Evolutionary conservation across 1,139 yeast species (phyloP).

Genomic region (Candida tropicalis): DNA sequence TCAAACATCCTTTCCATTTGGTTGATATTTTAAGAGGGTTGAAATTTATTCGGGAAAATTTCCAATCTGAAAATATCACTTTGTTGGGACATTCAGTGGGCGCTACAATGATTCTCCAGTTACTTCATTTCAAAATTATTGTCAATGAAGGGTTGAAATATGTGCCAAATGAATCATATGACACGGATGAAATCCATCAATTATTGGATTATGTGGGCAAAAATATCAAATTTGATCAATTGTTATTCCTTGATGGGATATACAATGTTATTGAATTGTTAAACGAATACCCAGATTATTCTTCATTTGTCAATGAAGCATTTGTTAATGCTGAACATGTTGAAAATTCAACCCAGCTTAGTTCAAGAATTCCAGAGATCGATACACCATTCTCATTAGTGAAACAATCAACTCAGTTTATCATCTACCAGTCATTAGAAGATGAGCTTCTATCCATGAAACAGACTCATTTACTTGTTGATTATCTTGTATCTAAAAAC

Average conservation of each 20-base stretch:
- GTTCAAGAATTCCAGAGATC: conserved; percentile 10
- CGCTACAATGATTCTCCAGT: conserved; percentile 67
- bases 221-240: conserved; percentile 14
- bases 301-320: conserved; percentile 36
- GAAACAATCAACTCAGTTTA: conserved; percentile 10
- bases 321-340: conserved; percentile 25
- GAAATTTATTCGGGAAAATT: conserved; percentile 23
- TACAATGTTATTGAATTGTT: conserved; percentile 34
- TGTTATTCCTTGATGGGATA: conserved; percentile 43
- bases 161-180: not conserved
- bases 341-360: conserved; percentile 29
- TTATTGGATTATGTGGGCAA: conserved; percentile 5
- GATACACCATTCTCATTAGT: conserved; percentile 9
- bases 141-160: conserved; percentile 19
- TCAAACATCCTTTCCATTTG: conserved; percentile 65
- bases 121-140: conserved; percentile 34
- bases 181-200: conserved; percentile 1
- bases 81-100: conserved; percentile 85
- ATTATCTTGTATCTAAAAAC: conserved; percentile 18
- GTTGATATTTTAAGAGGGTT: conserved; percentile 57
- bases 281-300: conserved; percentile 39
- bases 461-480: conserved; percentile 26
- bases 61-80: conserved; percentile 20
- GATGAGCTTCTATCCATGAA: conserved; percentile 37
- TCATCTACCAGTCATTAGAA: conserved; percentile 31